A percentile compares a stretch with the other conserved stretches of the same genome.
These are phyloP conservation scores for Fusarium kyushuense DNA, from an alignment of 2,329 filamentous ascomycete species.

Conservation along the genomic window DNA sequence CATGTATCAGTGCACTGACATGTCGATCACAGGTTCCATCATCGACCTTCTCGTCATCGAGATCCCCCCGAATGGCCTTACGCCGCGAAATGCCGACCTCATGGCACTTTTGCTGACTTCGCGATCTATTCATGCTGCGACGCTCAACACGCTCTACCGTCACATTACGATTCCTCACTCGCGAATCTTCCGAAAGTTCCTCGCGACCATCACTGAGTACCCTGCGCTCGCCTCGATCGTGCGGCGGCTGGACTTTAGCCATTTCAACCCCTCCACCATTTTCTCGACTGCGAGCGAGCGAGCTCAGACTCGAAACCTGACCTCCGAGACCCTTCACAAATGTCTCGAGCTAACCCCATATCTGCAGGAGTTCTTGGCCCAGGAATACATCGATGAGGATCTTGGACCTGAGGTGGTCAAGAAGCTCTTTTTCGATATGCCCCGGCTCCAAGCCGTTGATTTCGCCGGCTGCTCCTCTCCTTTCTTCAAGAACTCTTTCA, in stretches of 20 bases:
- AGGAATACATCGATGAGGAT: slow-evolving; percentile 85
- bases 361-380: slow-evolving; percentile 80
- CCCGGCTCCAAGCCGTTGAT: slow-evolving; percentile 75
- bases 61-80: slow-evolving; percentile 77
- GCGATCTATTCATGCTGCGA: slow-evolving; percentile 77
- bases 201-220: slow-evolving; percentile 75
- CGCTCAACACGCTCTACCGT: slow-evolving; percentile 79
- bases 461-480: slow-evolving; percentile 81
- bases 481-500: slow-evolving; percentile 75
- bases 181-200: slow-evolving; percentile 84
- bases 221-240: slow-evolving; percentile 79
- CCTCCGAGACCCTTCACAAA: slow-evolving; percentile 76
- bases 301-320: slow-evolving; percentile 79
- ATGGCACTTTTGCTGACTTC: slow-evolving; percentile 82
- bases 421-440: slow-evolving; percentile 77
- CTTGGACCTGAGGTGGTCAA: slow-evolving; percentile 74
- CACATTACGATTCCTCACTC: slow-evolving; percentile 88
- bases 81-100: slow-evolving; percentile 81
- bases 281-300: slow-evolving; percentile 82
- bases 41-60: slow-evolving; percentile 81
- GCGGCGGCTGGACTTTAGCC: slow-evolving; percentile 83
- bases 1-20: slow-evolving; percentile 38
- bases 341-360: slow-evolving; percentile 79
- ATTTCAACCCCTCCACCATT: slow-evolving; percentile 83
- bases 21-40: slow-evolving; percentile 68